Base-by-base conservation (phyloP, 1,284 basidiomycete genomes). In the Athelia sp. region DNA sequence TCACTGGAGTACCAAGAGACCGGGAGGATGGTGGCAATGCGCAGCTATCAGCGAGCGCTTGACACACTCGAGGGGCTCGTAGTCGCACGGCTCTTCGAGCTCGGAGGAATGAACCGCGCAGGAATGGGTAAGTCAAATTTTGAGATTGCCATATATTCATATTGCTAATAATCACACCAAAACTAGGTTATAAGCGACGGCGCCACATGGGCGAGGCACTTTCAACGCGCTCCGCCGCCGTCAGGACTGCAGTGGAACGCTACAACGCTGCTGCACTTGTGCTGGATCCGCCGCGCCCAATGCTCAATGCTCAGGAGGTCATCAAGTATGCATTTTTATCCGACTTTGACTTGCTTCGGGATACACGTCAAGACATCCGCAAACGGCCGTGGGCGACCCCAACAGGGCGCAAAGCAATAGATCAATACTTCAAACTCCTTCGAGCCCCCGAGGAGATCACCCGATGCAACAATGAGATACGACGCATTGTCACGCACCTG, bases 301-400 rank as follows among this genome's bases (percentile, higher is more conserved):
- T 29, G 1, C 54, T 71, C 15, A 31, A 45, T 2, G 68, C 63
- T 60, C 51, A 57, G 4, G 56, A 68, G 21, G 52, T 72, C 14
- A 49, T 65, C 6, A 53, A 63, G 3, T 62, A 62, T 47, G 51
- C 52, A 3, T 63, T 62, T 17, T 51, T 70, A 1, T 58, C 60
- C 3, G 66, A 71, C 19, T 68, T 72, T 43, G 65, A 67, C 44
- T 58, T 73, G 4, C 59, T 73, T 1, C 58, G 59, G 1, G 56
- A 68, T 18, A 42, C 52, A 0, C 55, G 59, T 4, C 47, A 60
- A 10, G 63, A 68, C 45, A 55, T 69, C 15, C 53, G 52, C 8
- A 13, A 45, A 3, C 45, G 56, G 13, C 57, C 55, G 8, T 72
- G 70, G 69, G 57, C 62, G 0, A 48, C 58, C 3, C 62, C 61